Conservation (phyloP, 31 red algal genomes). For the Porphyra umbilicalis region DNA sequence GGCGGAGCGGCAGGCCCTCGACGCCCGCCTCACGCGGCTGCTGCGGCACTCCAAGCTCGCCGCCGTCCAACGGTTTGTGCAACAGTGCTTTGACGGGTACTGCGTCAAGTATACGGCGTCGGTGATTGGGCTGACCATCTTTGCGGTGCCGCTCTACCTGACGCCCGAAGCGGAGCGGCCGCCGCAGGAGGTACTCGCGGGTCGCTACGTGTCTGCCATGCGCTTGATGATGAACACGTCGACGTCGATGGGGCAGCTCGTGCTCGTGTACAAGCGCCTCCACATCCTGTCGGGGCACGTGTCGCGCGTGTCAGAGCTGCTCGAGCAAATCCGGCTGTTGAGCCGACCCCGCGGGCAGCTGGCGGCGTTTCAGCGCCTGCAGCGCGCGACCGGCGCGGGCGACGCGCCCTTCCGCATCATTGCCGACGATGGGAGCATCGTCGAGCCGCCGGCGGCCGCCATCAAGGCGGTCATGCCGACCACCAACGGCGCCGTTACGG, state of each 20-base stretch:
- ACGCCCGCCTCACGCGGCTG: conserved; percentile 48
- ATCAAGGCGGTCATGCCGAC: neutral
- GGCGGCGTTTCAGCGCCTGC: conserved; percentile 47
- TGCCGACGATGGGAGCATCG: neutral
- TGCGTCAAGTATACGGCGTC: conserved; percentile 71
- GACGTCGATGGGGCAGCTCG: conserved; percentile 62
- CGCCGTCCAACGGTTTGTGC: conserved; percentile 67
- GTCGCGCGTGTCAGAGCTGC: conserved; percentile 61
- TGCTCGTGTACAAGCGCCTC: conserved; percentile 74
- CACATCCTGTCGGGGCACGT: conserved; percentile 68
- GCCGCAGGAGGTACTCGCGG: conserved; percentile 51
- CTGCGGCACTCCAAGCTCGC: conserved; percentile 49
- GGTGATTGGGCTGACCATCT: conserved; percentile 74
- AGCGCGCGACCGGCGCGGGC: conserved; percentile 4
- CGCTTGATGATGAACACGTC: conserved; percentile 82
- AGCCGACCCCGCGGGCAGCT: conserved; percentile 66
- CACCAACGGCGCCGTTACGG: neutral
- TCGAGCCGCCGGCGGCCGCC: neutral
- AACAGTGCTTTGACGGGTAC: conserved; percentile 72
- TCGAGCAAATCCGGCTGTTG: conserved; percentile 73
- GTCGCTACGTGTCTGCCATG: conserved; percentile 59
- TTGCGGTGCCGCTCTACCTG: conserved; percentile 74
- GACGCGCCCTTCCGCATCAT: neutral
- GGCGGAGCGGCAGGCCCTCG: conserved; percentile 51
- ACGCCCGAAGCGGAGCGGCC: conserved; percentile 19